Percentiles rank a stretch among this genome's conserved stretches.
Conservation (phyloP, 768 basidiomycete genomes). For the Mycena olivaceomarginata region DNA sequence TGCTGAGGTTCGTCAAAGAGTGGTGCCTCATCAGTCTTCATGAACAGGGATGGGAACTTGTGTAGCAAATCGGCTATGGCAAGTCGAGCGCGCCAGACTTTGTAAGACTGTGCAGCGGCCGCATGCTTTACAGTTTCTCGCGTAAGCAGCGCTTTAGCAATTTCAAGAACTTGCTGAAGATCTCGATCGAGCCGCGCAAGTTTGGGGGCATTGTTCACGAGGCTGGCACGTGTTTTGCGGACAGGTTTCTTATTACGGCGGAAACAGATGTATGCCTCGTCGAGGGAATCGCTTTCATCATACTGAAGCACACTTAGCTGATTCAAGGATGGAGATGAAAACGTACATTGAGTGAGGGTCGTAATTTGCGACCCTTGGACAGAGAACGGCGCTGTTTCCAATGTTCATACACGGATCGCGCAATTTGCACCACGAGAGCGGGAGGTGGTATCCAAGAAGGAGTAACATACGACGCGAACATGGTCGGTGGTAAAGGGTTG, state of each 20-base stretch:
- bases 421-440: conserved; percentile 77
- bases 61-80: too few relatives aligned
- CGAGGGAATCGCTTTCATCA: conserved; percentile 92
- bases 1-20: too few relatives aligned
- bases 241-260: conserved; percentile 95
- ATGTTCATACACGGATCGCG: conserved; percentile 87
- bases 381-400: conserved; percentile 92
- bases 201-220: too few relatives aligned
- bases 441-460: conserved; percentile 84
- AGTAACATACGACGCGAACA: conserved; percentile 81
- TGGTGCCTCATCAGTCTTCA: too few relatives aligned
- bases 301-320: conserved; percentile 63
- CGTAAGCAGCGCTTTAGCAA: too few relatives aligned
- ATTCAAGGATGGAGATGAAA: not conserved
- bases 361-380: conserved; percentile 88
- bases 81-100: too few relatives aligned
- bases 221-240: conserved; percentile 95
- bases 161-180: too few relatives aligned
- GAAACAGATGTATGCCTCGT: conserved; percentile 98
- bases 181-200: too few relatives aligned
- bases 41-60: too few relatives aligned
- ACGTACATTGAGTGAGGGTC: conserved; percentile 91
- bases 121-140: too few relatives aligned
- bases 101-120: conserved; percentile 70
- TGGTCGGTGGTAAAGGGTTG: conserved; percentile 71